Evolutionary conservation across 345 rosid genomes (phyloP), one percentile per base, ranked within the genome.

Genomic region (Gossypium bickii): DNA sequence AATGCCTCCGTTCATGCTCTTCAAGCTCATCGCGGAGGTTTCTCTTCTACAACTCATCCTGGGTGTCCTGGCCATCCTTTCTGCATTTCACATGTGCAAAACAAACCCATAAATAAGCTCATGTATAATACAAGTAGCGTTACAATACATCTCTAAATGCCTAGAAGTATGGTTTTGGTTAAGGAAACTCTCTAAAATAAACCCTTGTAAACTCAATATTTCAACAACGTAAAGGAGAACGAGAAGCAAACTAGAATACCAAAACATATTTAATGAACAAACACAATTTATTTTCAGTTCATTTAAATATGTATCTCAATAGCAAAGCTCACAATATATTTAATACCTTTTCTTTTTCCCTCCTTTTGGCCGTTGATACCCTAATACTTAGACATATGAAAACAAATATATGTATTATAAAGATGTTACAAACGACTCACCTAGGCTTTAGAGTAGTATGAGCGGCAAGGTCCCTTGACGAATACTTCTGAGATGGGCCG

Each of bases 401-500:
- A 22, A 22, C 15, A 7, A 12, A 52, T 12, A 55, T 7, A 27
- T 2, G n/a, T 48, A 56, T 22, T 34, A 71, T 12, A 51, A 63
- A 48, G 58, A 20, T 38, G 29, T 11, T 7, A 3, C 12, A 38
- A 65, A 53, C 18, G 13, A 16, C 83, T 58, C 13, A 87, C 99
- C 99, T 89, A 51, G 97, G 97, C 82, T 95, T 95, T 73, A 95
- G 78, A 67, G 67, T 78, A 1, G 99, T 91, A 86, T 95, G 99
- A 72, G 99, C 82, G 2, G 98, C 99, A 70, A 95, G 77, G 83
- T 95, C 98, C 76, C 99, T 86, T 0, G 99, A 95, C 0, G 99
- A 95, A 79, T 89, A 93, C 83, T 95, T 95, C 89, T 95, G 98
- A 4, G 97, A 95, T 0, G 98, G 94, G n/a, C 99, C 99, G 9